Percentiles rank a stretch among this genome's conserved stretches.
phyloP scores from a whole-genome alignment of 352 stramenopile genomes.

The Globisporangium ultimum region DNA sequence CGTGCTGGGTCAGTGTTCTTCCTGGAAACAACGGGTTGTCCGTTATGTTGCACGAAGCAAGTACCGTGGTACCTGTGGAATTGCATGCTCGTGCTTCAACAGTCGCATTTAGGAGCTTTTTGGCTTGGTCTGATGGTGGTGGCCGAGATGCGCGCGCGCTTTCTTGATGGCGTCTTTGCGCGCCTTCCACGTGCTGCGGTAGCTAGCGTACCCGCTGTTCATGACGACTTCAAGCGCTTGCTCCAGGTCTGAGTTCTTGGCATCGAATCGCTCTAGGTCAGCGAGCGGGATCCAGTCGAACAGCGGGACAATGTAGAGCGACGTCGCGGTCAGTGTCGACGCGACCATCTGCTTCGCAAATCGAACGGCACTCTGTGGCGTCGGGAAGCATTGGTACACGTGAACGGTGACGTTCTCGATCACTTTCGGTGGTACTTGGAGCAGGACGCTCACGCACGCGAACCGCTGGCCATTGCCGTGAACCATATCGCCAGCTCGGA shows the following conservation, averaged over 20 bases:
- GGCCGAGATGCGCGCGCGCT: constrained; percentile 10
- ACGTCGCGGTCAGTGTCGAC: constrained; percentile 37
- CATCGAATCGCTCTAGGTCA: constrained; percentile 73
- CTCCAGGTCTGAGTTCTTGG: constrained; percentile 53
- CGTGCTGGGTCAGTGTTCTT: background rate
- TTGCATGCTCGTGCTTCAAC: background rate
- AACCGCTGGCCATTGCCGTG: constrained; percentile 68
- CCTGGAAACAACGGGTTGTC: background rate
- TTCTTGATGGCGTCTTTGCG: constrained; percentile 68
- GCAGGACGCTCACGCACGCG: constrained; percentile 56
- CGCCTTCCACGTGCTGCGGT: constrained; percentile 61
- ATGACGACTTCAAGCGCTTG: constrained; percentile 56
- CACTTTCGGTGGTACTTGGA: constrained; percentile 19
- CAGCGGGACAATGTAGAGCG: constrained; percentile 67
- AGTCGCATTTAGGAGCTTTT: constrained; percentile 2
- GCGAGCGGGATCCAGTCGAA: constrained; percentile 74
- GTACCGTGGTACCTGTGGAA: background rate
- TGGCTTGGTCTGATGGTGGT: constrained; percentile 6
- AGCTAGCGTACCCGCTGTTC: constrained; percentile 16
- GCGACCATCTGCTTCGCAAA: constrained; percentile 58
- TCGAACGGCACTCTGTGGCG: constrained; percentile 68
- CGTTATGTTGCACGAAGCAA: background rate
- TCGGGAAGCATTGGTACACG: constrained; percentile 82
- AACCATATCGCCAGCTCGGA: constrained; percentile 39
- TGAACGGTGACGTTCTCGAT: constrained; percentile 61